Evolutionary conservation across 2,329 filamentous ascomycete species (phyloP), one percentile per base, ranked within the genome.

Genomic region (Colletotrichum camelliae): DNA sequence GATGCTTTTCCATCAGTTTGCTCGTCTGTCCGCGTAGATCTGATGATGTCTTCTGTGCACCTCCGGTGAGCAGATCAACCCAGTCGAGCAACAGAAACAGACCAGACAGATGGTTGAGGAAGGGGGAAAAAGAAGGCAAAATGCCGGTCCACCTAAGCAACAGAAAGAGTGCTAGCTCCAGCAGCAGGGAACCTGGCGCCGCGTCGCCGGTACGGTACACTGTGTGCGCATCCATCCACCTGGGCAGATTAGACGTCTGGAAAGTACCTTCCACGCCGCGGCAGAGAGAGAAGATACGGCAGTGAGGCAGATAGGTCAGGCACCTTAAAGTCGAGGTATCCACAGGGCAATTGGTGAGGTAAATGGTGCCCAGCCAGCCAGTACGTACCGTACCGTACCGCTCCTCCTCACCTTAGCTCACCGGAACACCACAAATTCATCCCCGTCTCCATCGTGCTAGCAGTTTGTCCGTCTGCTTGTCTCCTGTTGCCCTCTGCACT

Each of bases 151-250:
- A 75, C 69, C 71, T 29, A 9, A 60, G 72, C 58, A 65, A 18
- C 67, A 70, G 48, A 75, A 58, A 64, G 33, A 64, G 33, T 27
- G 61, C 35, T 15, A 37, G 61, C 62, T 27, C 39, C 58, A 65
- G 9, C n/a, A 16, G 16, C 74, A 68, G 58, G 65, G 58, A 58
- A 74, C 48, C 29, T 74, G 58, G 43, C 74, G n/a, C 74, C 70
- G 58, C 70, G 43, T 64, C 64, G 64, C 65, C 64, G 64, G 74
- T 73, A 76, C 69, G 64, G 74, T 73, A 76, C 69, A 64, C 74
- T 61, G 70, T 52, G 58, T 73, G 29, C 66, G n/a, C 24, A 48
- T 48, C n/a, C 58, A 52, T 33, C 43, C 64, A 67, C 64, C 33
- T 18, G 52, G 66, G 35, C 67, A 48, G 52, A 60, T 60, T 69